phyloP scores from a whole-genome alignment of 345 rosid genomes.

The Dimocarpus longan region DNA sequence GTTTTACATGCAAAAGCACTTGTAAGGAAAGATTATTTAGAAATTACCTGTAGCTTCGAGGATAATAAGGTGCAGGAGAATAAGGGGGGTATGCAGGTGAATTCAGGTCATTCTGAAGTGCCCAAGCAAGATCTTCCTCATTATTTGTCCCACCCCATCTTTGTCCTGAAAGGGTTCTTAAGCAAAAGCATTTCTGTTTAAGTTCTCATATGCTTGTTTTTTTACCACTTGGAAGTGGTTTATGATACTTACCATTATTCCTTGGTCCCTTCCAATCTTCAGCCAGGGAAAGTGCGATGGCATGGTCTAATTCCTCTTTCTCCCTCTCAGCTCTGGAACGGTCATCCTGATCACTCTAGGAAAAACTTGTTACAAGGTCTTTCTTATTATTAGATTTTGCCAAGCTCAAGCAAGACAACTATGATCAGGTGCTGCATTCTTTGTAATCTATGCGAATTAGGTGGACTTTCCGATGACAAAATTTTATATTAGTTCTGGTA shows the following conservation, averaged over 20 bases:
- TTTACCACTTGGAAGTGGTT: neutral
- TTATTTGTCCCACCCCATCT: slow-evolving; percentile 45
- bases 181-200: too few relatives aligned
- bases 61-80: slow-evolving; percentile 48
- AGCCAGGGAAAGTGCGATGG: slow-evolving; percentile 59
- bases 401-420: too few relatives aligned
- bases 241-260: slow-evolving; percentile 50
- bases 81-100: slow-evolving; percentile 56
- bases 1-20: neutral
- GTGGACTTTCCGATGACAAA: neutral
- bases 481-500: too few relatives aligned
- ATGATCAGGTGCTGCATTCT: neutral
- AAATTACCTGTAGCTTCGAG: slow-evolving; percentile 51
- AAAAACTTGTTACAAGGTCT: neutral
- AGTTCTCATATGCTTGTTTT: too few relatives aligned
- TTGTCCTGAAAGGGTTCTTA: slow-evolving; percentile 40
- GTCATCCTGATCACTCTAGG: slow-evolving; percentile 51
- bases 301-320: slow-evolving; percentile 69
- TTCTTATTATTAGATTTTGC: too few relatives aligned
- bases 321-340: slow-evolving; percentile 57
- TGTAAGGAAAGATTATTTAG: too few relatives aligned
- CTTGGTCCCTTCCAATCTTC: slow-evolving; percentile 64
- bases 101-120: slow-evolving; percentile 44
- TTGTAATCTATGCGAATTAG: too few relatives aligned
- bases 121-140: slow-evolving; percentile 50